These are phyloP conservation scores for Lactarius akahatsu DNA, from an alignment of 768 basidiomycete genomes.

Conservation along the genomic window DNA sequence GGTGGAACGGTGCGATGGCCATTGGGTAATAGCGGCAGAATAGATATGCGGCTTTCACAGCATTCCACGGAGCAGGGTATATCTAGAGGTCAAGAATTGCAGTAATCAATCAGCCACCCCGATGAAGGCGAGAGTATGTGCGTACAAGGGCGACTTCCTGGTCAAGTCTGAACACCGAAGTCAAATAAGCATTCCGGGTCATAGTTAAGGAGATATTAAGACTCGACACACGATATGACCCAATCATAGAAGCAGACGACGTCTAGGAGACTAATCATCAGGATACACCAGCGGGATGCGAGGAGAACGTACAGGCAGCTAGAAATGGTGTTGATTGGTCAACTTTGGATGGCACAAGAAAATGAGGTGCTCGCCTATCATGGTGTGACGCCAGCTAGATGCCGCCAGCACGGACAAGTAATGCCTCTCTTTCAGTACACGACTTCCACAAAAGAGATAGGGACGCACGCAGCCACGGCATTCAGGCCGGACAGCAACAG, in stretches of 20 bases:
- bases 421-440: background rate
- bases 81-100: conserved; percentile 11
- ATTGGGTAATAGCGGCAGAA: conserved; percentile 27
- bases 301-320: conserved; percentile 18
- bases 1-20: conserved; percentile 18
- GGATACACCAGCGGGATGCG: background rate
- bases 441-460: background rate
- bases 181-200: background rate
- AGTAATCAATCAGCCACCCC: background rate
- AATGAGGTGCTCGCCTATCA: background rate
- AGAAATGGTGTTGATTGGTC: background rate
- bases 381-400: conserved; percentile 22
- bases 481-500: background rate
- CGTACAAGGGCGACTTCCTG: conserved; percentile 20
- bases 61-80: conserved; percentile 19
- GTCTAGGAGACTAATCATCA: conserved; percentile 11
- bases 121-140: too few relatives aligned
- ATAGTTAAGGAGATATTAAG: background rate
- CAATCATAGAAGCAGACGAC: conserved; percentile 29
- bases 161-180: conserved; percentile 17
- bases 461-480: background rate
- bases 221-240: conserved; percentile 25
- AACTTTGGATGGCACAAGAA: background rate
- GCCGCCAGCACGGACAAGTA: background rate
- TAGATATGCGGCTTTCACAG: conserved; percentile 21